phyloP scores from a whole-genome alignment of 148 eudicot species.

The Fallopia convolvulus region DNA sequence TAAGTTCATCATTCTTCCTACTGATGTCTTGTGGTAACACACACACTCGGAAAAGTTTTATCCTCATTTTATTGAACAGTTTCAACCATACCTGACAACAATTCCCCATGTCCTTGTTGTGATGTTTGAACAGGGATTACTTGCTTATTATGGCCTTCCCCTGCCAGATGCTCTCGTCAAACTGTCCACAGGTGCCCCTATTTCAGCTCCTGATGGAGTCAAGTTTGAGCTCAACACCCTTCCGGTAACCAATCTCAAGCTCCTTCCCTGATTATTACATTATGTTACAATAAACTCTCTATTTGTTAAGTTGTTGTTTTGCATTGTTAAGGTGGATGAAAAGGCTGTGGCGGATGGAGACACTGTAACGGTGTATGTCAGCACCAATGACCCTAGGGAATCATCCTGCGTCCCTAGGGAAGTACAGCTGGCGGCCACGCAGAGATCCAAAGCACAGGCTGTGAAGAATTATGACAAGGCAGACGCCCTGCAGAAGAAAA shows the following conservation, averaged over 20 bases:
- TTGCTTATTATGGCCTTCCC: constrained; percentile 78
- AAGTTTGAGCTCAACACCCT: constrained; percentile 74
- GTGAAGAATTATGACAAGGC: constrained; percentile 59
- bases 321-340: constrained; percentile 52
- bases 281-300: not conserved
- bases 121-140: constrained; percentile 53
- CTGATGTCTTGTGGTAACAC: no score
- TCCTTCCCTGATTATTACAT: not conserved
- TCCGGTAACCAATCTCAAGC: constrained; percentile 35
- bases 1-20: not conserved
- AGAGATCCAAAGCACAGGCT: constrained; percentile 73
- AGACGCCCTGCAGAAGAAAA: constrained; percentile 70
- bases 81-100: not conserved
- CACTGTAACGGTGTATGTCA: constrained; percentile 82
- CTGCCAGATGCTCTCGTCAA: constrained; percentile 51
- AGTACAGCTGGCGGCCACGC: constrained; percentile 51
- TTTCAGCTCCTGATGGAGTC: constrained; percentile 47
- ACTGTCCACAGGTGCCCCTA: constrained; percentile 33
- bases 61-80: not conserved
- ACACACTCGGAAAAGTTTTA: no score
- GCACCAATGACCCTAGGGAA: constrained; percentile 69
- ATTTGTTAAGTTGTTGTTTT: not conserved
- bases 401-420: constrained; percentile 67
- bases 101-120: not conserved
- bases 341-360: constrained; percentile 97